Base-by-base conservation (phyloP, 805 yeast species). In the Saturnispora serradocipensis region DNA sequence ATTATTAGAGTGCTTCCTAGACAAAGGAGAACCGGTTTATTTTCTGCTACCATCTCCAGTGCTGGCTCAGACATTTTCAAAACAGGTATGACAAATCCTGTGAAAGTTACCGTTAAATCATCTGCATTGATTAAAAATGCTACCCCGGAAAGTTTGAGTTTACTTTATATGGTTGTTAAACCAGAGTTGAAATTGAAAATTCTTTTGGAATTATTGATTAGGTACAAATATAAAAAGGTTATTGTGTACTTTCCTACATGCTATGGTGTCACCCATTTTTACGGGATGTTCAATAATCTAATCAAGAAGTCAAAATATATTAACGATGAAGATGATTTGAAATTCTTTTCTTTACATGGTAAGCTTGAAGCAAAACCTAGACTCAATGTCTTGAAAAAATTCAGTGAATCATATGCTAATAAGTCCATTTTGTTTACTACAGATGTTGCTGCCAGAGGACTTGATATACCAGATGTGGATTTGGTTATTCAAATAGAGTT, bases 361-460 rank as follows among this genome's bases (percentile, higher is more conserved):
- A 93, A 91, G 64, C 72, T 93, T 32, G 80, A 81, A n/a, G 83
- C 95, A 0, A 80, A 78, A 45, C 79, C 96, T 15, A 76, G 99
- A 57, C 67, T 84, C 49, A 86, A 80, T 62, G 86, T 96, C 0
- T 69, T 91, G 43, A 72, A 73, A 10, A 69, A 66, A 34, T 93
- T 91, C 62, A 64, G 81, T 0, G 74, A 74, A 1, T 72, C 76
- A 4, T 61, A 63, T 7, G 67, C 68, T 3, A 65, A 67, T 3
- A 82, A 80, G 56, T 72, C 82, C 9, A 78, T 91, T 0, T 67
- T 93, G 24, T 71, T 93, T 67, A 89, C 99, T 2, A 93, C 99
- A 0, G 99, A 93, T 72, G 97, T 93, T n/a, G 97, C 99, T 0
- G 97, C 98, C 0, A 76, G 99, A 63, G 99, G 99, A 43, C 78